Evolutionary conservation across 768 basidiomycete species (phyloP), one percentile per base, ranked within the genome.

Genomic region (Chalciporus pseudorubinellus): DNA sequence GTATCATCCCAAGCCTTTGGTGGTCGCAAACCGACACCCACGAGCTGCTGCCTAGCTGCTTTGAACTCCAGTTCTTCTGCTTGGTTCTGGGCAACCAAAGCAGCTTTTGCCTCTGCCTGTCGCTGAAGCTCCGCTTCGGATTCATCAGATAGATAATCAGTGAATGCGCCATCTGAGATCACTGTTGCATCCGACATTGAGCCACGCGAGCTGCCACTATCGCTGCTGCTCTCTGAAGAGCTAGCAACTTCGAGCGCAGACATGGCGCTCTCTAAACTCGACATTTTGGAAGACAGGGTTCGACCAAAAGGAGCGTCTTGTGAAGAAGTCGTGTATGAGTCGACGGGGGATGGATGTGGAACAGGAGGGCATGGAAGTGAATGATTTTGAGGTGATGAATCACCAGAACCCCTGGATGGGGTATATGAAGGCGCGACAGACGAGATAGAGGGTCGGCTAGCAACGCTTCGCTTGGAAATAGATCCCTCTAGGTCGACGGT

Each of bases 111-210:
- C 62, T 92, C 91, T 5, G 90, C 90, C 68, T 92, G 89, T 52
- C 88, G 77, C 69, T 93, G 90, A 48, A 93, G 69, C 65, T 93
- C 90, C 22, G 84, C 89, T 62, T 93, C 90, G n/a, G 89, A 92
- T 70, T 93, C 90, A 63, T 92, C 90, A n/a, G 89, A 92, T 26
- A 92, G 71, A 66, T 93, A 93, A 65, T 93, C 91, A 12, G 91
- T 93, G 63, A 93, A 93, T 14, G 83, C 89, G 12, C 89, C 90
- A 58, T 92, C 90, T 9, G 89, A 91, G 4, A 85, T 90, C 50
- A 92, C 77, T 4, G 91, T 92, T 52, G 82, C 82, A 64, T 88
- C 87, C 3, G 85, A 83, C 62, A 81, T 58, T 18, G 84, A 85
- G 33, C 82, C 81, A 14, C 72, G 65, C 14, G 70, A 72, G 54